Evolutionary conservation across 2,329 filamentous ascomycete species (phyloP).

Genomic region (Pyrenophora tritici-repentis): DNA sequence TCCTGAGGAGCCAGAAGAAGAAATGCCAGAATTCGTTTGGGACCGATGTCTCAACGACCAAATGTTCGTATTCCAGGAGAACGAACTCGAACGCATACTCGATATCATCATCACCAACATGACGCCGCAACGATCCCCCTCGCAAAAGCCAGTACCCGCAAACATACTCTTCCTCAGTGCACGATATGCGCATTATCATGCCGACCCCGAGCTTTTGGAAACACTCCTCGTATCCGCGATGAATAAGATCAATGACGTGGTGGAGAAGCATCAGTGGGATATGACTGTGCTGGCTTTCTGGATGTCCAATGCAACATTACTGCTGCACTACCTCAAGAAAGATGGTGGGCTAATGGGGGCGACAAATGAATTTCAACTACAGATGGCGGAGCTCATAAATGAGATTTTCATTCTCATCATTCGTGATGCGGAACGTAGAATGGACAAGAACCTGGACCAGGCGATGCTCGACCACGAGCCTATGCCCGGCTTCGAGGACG

Average conservation of each 20-base stretch:
- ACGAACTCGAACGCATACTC: constrained; percentile 86
- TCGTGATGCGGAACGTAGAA: constrained; percentile 88
- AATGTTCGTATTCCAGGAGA: constrained; percentile 99
- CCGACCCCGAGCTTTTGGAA: constrained; percentile 80
- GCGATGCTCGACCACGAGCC: constrained; percentile 98
- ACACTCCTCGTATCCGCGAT: constrained; percentile 83
- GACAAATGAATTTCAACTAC: constrained; percentile 87
- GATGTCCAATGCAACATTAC: constrained; percentile 93
- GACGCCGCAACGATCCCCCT: constrained; percentile 91
- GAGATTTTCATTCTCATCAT: constrained; percentile 99
- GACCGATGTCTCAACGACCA: constrained; percentile 92
- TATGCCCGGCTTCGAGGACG: constrained; percentile 95
- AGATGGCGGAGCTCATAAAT: constrained; percentile 92
- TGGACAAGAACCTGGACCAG: constrained; percentile 92
- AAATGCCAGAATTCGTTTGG: constrained; percentile 95
- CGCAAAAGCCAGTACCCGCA: constrained; percentile 96
- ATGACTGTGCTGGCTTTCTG: constrained; percentile 99
- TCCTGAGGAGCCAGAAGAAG: constrained; percentile 80
- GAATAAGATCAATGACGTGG: constrained; percentile 94
- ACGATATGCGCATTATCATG: constrained; percentile 95
- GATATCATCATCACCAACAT: constrained; percentile 97
- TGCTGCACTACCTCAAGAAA: constrained; percentile 97
- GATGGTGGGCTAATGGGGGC: constrained; percentile 79
- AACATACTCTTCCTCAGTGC: constrained; percentile 97
- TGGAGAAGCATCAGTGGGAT: constrained; percentile 97